Percentiles rank a stretch among this genome's conserved stretches.
Evolutionary conservation across 192 early-diverging fungal genomes (phyloP).

Genomic region (Linnemannia schmuckeri): DNA sequence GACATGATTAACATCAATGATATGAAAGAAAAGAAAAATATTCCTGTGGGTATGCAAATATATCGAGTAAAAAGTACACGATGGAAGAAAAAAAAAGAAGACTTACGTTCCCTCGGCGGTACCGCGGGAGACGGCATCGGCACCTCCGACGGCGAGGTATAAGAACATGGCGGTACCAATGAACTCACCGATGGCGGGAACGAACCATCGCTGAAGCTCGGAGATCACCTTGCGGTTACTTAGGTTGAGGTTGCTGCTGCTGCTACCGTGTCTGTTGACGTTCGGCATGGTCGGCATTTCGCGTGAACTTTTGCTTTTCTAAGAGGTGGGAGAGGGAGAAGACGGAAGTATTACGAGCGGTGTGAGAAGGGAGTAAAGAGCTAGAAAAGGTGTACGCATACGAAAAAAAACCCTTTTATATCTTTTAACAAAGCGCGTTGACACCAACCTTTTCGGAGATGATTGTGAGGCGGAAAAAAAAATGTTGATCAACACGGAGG

Average conservation of each 20-base stretch:
- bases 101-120: slow-evolving; percentile 32
- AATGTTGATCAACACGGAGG: background rate
- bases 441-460: background rate
- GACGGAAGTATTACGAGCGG: background rate
- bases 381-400: background rate
- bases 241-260: background rate
- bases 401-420: background rate
- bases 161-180: slow-evolving; percentile 57
- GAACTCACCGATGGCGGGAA: slow-evolving; percentile 54
- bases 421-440: background rate
- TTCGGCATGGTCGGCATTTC: background rate
- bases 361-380: background rate
- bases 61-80: background rate
- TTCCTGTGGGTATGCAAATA: background rate
- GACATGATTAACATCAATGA: background rate
- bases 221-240: slow-evolving; percentile 3
- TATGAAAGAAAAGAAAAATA: background rate
- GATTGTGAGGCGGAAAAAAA: background rate
- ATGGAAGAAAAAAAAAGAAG: background rate
- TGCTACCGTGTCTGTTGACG: background rate
- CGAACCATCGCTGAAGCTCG: slow-evolving; percentile 20
- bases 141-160: slow-evolving; percentile 55
- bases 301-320: too few relatives aligned
- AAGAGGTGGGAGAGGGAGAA: background rate
- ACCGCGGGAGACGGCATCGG: slow-evolving; percentile 43